Evolutionary conservation across 78 protist genomes (phyloP).

Genomic region (Acrasis kona): DNA sequence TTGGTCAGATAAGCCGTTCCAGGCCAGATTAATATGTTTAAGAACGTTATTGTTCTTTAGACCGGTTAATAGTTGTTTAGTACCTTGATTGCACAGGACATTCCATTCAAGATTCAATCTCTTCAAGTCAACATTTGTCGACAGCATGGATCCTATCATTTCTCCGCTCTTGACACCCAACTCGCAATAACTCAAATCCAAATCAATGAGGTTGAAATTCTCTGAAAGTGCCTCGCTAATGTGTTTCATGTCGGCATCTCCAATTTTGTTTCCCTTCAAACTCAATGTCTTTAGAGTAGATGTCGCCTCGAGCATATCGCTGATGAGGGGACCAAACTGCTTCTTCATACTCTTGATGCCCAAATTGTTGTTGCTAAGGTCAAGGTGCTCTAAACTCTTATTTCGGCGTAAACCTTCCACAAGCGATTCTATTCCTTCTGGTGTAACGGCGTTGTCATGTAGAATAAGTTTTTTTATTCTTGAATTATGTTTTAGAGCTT

Average conservation of each 20-base stretch:
- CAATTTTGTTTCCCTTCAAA: neutral
- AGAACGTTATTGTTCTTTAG: neutral
- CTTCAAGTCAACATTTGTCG: neutral
- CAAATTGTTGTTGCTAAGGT: slow-evolving; percentile 1
- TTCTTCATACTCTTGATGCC: neutral
- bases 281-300: neutral
- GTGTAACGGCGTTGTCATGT: slow-evolving; percentile 4
- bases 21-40: neutral
- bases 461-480: slow-evolving; percentile 8
- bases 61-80: neutral
- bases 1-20: slow-evolving; percentile 9
- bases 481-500: neutral
- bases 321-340: neutral
- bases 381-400: neutral
- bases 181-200: slow-evolving; percentile 11
- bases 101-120: slow-evolving; percentile 5
- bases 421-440: slow-evolving; percentile 2
- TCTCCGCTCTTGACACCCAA: neutral
- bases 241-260: slow-evolving; percentile 6
- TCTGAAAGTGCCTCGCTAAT: neutral
- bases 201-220: neutral
- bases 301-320: neutral
- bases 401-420: neutral
- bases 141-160: neutral
- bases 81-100: neutral